phyloP scores from a whole-genome alignment of 768 basidiomycete species.

The Russula brevipes region DNA sequence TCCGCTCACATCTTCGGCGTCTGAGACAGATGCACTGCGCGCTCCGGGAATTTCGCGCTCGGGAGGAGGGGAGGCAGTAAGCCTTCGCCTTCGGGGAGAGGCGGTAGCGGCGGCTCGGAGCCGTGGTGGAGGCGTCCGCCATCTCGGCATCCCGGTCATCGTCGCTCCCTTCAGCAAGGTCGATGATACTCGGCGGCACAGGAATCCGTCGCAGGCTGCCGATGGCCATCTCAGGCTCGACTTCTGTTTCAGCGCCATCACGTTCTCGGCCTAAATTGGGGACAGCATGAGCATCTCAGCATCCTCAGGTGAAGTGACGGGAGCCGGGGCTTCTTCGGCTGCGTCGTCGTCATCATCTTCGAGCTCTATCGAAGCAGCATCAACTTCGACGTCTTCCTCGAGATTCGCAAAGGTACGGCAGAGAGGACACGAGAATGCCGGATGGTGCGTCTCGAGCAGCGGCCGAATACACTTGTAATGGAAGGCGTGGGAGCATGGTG shows the following conservation, averaged over 20 bases:
- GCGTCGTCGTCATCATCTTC: neutral
- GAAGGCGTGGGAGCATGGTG: constrained; percentile 94
- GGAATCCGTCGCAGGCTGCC: constrained; percentile 12
- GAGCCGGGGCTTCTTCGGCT: neutral
- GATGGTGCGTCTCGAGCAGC: constrained; percentile 80
- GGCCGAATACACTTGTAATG: constrained; percentile 98
- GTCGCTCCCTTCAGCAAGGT: constrained; percentile 19
- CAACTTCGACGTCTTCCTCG: constrained; percentile 89
- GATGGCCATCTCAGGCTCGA: constrained; percentile 14
- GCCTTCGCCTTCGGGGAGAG: constrained; percentile 13
- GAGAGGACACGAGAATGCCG: constrained; percentile 91
- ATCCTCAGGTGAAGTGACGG: constrained; percentile 2
- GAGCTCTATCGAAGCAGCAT: constrained; percentile 28
- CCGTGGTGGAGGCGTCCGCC: constrained; percentile 3
- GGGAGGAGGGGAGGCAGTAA: constrained; percentile 6
- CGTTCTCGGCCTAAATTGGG: constrained; percentile 15
- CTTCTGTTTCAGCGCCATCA: constrained; percentile 21
- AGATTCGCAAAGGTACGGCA: constrained; percentile 94
- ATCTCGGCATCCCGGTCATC: constrained; percentile 21
- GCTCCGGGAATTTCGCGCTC: constrained; percentile 10
- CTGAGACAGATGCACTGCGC: constrained; percentile 20
- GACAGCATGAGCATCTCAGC: constrained; percentile 18
- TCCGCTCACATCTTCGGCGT: constrained; percentile 20
- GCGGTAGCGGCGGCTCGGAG: constrained; percentile 11
- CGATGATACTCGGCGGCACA: constrained; percentile 19